These are phyloP conservation scores for Elsinoe ampelina DNA, from an alignment of 2,329 filamentous ascomycete genomes.

Conservation along the genomic window DNA sequence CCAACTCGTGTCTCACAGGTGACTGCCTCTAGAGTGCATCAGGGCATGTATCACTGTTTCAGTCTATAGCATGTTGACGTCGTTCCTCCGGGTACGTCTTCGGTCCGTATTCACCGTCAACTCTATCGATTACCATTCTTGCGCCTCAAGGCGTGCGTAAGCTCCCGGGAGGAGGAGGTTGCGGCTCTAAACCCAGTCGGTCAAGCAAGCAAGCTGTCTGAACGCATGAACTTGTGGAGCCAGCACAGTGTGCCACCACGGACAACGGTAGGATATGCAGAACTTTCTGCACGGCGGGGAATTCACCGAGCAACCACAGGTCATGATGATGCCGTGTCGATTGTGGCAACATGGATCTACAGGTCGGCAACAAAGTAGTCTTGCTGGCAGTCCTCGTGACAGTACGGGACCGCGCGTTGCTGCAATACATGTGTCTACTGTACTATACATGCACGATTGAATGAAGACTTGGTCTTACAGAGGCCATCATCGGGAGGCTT, in stretches of 20 bases:
- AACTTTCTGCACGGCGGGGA: not conserved
- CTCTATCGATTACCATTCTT: conserved; percentile 2
- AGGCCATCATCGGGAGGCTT: too few species aligned
- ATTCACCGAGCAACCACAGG: not conserved
- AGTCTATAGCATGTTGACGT: not conserved
- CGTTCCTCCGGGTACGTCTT: not conserved
- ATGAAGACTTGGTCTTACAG: not conserved
- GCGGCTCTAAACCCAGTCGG: conserved; percentile 1
- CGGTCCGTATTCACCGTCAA: not conserved
- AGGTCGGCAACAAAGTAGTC: not conserved
- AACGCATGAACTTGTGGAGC: not conserved
- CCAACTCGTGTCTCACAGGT: not conserved
- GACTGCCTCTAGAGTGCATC: not conserved
- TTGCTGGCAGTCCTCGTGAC: not conserved
- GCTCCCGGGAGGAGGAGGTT: not conserved
- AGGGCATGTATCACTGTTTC: not conserved
- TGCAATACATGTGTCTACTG: not conserved
- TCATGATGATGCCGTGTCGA: not conserved
- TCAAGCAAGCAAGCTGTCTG: not conserved
- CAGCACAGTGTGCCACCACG: not conserved
- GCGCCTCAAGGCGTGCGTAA: conserved; percentile 3
- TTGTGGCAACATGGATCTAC: not conserved
- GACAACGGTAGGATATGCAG: not conserved
- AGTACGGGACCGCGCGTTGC: not conserved
- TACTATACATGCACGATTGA: not conserved